These are phyloP conservation scores for Panicum virgatum DNA, from an alignment of 202 grass and related monocot species.

Conservation along the genomic window DNA sequence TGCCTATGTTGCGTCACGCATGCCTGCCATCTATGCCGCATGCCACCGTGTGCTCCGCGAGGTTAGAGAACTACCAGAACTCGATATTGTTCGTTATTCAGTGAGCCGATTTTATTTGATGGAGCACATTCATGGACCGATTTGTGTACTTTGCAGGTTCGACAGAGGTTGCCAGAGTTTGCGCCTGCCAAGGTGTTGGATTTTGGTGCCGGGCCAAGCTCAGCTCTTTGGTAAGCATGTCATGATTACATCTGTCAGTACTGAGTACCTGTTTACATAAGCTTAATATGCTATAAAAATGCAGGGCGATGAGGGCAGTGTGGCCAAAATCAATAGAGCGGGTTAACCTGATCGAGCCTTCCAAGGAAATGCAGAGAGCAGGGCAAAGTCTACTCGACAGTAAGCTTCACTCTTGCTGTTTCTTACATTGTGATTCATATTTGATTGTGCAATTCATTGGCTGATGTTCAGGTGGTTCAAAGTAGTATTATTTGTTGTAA, in stretches of 20 bases:
- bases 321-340: conserved; percentile 86
- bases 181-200: conserved; percentile 80
- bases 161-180: conserved; percentile 65
- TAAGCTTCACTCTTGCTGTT: conserved; percentile 40
- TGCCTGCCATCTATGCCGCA: conserved; percentile 85
- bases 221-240: conserved; percentile 77
- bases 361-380: conserved; percentile 97
- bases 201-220: conserved; percentile 90
- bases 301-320: conserved; percentile 93
- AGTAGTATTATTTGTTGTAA: background rate
- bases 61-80: conserved; percentile 32
- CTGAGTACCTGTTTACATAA: background rate
- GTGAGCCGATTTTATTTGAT: background rate
- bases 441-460: conserved; percentile 4
- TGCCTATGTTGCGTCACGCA: conserved; percentile 79
- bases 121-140: background rate
- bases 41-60: conserved; percentile 89
- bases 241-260: background rate
- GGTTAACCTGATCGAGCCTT: conserved; percentile 93
- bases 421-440: background rate
- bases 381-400: conserved; percentile 86
- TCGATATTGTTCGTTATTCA: background rate
- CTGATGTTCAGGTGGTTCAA: background rate
- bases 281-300: conserved; percentile 14
- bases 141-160: conserved; percentile 51